These are phyloP conservation scores for Leccinum ochraceum DNA, from an alignment of 768 basidiomycete species.

Conservation along the genomic window DNA sequence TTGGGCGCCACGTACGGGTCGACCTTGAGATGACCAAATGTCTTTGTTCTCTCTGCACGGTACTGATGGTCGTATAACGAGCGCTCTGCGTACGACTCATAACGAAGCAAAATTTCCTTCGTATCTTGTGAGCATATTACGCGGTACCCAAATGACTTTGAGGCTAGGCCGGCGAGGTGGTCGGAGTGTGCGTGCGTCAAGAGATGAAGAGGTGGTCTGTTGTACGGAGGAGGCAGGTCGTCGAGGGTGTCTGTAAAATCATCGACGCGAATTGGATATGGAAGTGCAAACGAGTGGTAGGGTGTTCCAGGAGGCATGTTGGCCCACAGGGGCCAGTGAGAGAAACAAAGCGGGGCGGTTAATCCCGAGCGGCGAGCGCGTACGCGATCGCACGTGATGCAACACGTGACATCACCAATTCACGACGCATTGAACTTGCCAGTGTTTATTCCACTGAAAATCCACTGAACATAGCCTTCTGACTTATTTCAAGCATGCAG, in stretches of 20 bases:
- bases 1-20: conserved; percentile 43
- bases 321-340: no score
- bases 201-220: conserved; percentile 57
- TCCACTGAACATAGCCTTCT: no score
- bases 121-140: conserved; percentile 83
- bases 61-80: conserved; percentile 49
- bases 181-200: conserved; percentile 90
- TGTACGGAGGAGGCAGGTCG: conserved; percentile 32
- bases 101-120: conserved; percentile 80
- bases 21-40: conserved; percentile 69
- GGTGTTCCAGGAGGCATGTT: conserved; percentile 78
- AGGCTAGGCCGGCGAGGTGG: conserved; percentile 75
- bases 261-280: conserved; percentile 87
- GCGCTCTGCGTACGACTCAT: conserved; percentile 71
- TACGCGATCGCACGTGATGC: not conserved
- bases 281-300: conserved; percentile 71
- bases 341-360: not conserved
- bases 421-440: no score
- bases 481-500: no score
- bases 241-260: conserved; percentile 59
- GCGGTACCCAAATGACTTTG: conserved; percentile 68
- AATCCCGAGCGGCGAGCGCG: not conserved
- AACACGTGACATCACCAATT: not conserved
- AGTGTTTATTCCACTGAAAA: no score
- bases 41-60: conserved; percentile 38